phyloP scores from a whole-genome alignment of 1,139 yeast species.

The Taphrina sp. region DNA sequence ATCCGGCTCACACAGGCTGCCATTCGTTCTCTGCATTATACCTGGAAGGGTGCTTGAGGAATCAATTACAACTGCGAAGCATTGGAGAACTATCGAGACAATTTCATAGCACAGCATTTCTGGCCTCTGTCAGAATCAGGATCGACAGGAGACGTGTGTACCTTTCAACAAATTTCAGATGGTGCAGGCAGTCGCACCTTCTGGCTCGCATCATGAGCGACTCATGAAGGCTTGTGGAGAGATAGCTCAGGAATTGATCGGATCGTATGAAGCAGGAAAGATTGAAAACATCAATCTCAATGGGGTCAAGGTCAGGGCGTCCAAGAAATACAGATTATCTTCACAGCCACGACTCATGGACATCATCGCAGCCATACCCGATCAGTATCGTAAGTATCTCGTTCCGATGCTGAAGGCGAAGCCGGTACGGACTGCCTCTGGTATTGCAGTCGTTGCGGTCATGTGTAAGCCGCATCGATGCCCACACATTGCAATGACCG shows the following conservation, averaged over 20 bases:
- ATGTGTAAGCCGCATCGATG: slow-evolving; percentile 99
- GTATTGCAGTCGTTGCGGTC: slow-evolving; percentile 95
- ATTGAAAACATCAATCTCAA: slow-evolving; percentile 72
- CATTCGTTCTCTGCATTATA: too few relatives aligned
- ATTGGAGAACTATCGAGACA: too few relatives aligned
- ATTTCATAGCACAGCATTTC: too few relatives aligned
- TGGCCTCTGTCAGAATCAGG: too few relatives aligned
- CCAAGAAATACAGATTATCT: slow-evolving; percentile 85
- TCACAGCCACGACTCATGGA: slow-evolving; percentile 95
- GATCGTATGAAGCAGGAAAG: slow-evolving; percentile 35
- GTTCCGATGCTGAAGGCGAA: slow-evolving; percentile 93
- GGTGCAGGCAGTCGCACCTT: slow-evolving; percentile 10
- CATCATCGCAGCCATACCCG: slow-evolving; percentile 92
- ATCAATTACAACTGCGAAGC: too few relatives aligned
- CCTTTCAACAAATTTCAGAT: too few relatives aligned
- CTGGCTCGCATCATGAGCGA: slow-evolving; percentile 25
- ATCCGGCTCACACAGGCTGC: too few relatives aligned
- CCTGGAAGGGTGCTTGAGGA: too few relatives aligned
- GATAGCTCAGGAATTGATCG: slow-evolving; percentile 34
- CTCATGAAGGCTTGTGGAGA: slow-evolving; percentile 36
- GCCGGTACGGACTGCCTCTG: slow-evolving; percentile 98
- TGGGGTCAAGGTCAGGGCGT: slow-evolving; percentile 78
- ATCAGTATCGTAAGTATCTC: slow-evolving; percentile 85
- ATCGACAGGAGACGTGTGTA: too few relatives aligned
- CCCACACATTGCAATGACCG: slow-evolving; percentile 98